Base-by-base conservation (phyloP, 495 filamentous ascomycete genomes). In the Neurospora pannonica region DNA sequence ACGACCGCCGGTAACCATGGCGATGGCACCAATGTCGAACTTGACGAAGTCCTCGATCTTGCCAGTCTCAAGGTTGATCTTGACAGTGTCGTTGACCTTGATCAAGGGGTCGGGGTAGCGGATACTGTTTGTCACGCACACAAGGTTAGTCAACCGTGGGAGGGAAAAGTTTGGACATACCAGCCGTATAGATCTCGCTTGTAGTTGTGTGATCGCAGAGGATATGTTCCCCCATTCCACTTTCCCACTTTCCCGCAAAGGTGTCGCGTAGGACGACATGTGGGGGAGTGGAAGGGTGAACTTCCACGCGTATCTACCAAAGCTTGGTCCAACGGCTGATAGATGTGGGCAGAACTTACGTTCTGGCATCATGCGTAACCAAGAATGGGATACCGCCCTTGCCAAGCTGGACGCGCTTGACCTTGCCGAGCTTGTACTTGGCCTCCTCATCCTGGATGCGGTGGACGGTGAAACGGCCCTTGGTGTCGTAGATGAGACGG, bases 351-450 rank as follows among this genome's bases (percentile, higher is more conserved):
- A 92, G 88, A 90, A 90, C 95, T 96, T 87, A 98, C 95, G 97
- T 99, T 93, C 96, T 91, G 87, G 97, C 96, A 94, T 99, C 96
- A 91, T 98, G 97, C 93, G 97, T 98, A 92, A 98, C 96, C 93
- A 98, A 97, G 93, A 97, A 98, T 93, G 96, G 96, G 90, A 99
- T 96, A 87, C 95, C 96, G 87, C 96, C 97, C 85, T 93, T 94
- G 89, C 96, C 97, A 80, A 99, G 91, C 89, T 99, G 97, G 60
- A 98, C 96, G 79, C 94, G 90, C 93, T 97, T 98, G 88, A 98
- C 97, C 89, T 98, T 99, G 87, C 94, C 94, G 76, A 99, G 89
- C 92, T 99, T 99, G 92, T 97, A 99, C 88, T 92, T 90, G 78
- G 96, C 95, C 92, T 99, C 96, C 89, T 97, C 97, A 75, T 91